phyloP scores from a whole-genome alignment of 208 protist genomes.

The Trichomonas vaginalis region DNA sequence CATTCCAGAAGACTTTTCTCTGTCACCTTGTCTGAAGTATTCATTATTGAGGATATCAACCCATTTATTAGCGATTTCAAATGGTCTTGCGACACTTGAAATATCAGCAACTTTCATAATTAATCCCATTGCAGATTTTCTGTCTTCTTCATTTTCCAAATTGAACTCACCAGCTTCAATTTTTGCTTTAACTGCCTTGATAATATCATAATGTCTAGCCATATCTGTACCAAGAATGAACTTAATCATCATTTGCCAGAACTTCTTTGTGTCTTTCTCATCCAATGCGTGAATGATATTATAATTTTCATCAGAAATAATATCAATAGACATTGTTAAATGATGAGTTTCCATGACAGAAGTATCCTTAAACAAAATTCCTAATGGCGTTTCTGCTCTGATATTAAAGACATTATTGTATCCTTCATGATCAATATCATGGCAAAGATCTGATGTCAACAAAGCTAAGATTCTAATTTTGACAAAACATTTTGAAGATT shows the following conservation, averaged over 20 bases:
- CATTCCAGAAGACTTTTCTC: not conserved
- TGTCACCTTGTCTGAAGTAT: not conserved
- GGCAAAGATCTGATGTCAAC: constrained; percentile 64
- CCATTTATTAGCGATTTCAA: not conserved
- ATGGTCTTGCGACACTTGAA: not conserved
- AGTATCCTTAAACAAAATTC: constrained; percentile 51
- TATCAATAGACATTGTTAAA: constrained; percentile 22
- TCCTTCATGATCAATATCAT: constrained; percentile 85
- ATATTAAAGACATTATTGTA: constrained; percentile 81
- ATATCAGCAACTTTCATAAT: not conserved
- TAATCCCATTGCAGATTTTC: not conserved
- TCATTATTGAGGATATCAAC: not conserved
- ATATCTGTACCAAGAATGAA: constrained; percentile 46
- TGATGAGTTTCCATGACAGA: constrained; percentile 50
- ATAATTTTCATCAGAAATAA: constrained; percentile 23
- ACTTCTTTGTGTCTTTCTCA: constrained; percentile 22
- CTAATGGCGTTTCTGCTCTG: constrained; percentile 62
- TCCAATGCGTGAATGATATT: constrained; percentile 31
- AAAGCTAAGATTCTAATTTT: constrained; percentile 59
- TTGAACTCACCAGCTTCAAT: not conserved
- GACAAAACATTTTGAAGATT: constrained; percentile 46
- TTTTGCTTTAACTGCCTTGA: not conserved
- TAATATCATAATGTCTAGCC: constrained; percentile 34
- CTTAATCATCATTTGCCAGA: constrained; percentile 33
- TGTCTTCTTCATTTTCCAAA: not conserved